These are phyloP conservation scores for Boletales sp. DNA, from an alignment of 768 basidiomycete species.

Conservation along the genomic window DNA sequence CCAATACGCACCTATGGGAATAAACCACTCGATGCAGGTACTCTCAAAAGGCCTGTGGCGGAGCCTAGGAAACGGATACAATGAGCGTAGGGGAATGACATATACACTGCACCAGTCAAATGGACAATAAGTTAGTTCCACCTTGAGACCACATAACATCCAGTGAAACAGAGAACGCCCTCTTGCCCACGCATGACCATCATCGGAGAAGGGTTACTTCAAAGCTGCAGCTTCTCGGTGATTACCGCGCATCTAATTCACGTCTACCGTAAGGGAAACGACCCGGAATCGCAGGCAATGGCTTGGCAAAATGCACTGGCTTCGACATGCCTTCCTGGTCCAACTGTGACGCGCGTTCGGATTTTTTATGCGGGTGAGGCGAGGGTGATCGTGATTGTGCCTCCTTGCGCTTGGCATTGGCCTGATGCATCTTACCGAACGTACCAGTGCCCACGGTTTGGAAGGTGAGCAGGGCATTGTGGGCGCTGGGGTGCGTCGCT, in stretches of 20 bases:
- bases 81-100: too few species aligned
- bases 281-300: neutral
- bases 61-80: too few species aligned
- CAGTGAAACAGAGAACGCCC: too few species aligned
- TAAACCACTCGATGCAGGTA: too few species aligned
- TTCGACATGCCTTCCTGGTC: neutral
- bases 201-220: too few species aligned
- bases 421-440: conserved; percentile 12
- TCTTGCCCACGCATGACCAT: too few species aligned
- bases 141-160: too few species aligned
- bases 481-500: conserved; percentile 55
- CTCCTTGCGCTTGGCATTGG: neutral
- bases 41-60: too few species aligned
- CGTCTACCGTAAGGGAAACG: neutral
- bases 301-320: neutral
- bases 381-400: neutral
- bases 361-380: neutral
- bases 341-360: neutral
- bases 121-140: too few species aligned
- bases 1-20: too few species aligned
- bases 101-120: too few species aligned
- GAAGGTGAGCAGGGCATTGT: conserved; percentile 43
- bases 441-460: conserved; percentile 21
- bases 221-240: too few species aligned
- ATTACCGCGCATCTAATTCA: neutral